These are phyloP conservation scores for Selaginella moellendorffii DNA, from an alignment of 75 land plant species.

Conservation along the genomic window DNA sequence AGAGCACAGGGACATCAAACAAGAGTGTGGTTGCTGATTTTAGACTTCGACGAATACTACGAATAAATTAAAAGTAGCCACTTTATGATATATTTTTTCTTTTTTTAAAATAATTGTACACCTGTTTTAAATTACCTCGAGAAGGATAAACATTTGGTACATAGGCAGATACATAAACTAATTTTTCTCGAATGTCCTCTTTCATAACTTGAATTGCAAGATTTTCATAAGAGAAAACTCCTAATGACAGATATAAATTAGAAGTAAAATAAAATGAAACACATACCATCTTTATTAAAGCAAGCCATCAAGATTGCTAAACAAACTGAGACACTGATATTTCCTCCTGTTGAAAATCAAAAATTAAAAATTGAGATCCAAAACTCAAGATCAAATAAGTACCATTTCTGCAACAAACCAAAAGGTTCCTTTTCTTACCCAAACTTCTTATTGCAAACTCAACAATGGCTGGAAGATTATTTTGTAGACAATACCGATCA, in stretches of 20 bases:
- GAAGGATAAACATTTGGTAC: conserved; percentile 77
- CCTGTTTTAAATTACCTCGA: conserved; percentile 83
- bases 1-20: no score
- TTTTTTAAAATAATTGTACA: conserved; percentile 58
- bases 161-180: conserved; percentile 63
- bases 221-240: conserved; percentile 58
- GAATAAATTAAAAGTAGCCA: no score
- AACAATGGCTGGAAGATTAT: conserved; percentile 48
- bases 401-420: conserved; percentile 73
- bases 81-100: no score
- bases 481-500: conserved; percentile 56
- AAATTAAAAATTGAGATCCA: no score
- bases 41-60: no score
- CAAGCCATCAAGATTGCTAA: conserved; percentile 64
- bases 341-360: conserved; percentile 46
- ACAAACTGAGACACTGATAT: conserved; percentile 74
- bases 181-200: conserved; percentile 45
- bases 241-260: not conserved
- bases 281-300: conserved; percentile 48
- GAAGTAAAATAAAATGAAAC: not conserved
- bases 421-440: conserved; percentile 31
- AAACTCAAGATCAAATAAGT: not conserved
- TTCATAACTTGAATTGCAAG: conserved; percentile 33
- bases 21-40: no score
- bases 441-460: conserved; percentile 54